Percentiles rank a stretch among this genome's conserved stretches.
These are phyloP conservation scores for Mycena belliarum DNA, from an alignment of 768 basidiomycete species.

Conservation along the genomic window DNA sequence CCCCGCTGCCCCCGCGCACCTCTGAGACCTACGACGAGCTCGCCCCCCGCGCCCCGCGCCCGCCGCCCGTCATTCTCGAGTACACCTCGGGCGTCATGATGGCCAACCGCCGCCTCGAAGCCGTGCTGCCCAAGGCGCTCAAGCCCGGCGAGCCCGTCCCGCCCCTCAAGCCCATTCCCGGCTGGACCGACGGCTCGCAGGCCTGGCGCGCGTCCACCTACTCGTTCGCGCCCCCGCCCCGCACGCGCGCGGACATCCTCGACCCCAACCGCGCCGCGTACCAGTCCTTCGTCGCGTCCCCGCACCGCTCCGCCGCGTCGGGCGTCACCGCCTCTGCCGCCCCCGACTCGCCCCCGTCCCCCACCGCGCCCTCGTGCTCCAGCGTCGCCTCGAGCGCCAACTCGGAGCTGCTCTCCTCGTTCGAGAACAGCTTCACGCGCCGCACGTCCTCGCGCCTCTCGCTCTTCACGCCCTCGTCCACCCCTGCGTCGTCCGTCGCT, in stretches of 20 bases:
- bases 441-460: constrained; percentile 51
- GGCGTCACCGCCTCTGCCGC: constrained; percentile 45
- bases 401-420: constrained; percentile 46
- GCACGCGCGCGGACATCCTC: constrained; percentile 31
- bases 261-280: constrained; percentile 36
- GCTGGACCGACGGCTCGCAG: constrained; percentile 69
- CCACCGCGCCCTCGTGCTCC: constrained; percentile 36
- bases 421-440: constrained; percentile 12
- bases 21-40: constrained; percentile 38
- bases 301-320: constrained; percentile 45
- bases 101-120: constrained; percentile 58
- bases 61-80: constrained; percentile 38
- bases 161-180: constrained; percentile 51
- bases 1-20: constrained; percentile 55
- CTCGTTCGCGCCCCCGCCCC: constrained; percentile 45
- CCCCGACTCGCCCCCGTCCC: constrained; percentile 34
- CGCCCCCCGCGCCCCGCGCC: constrained; percentile 17
- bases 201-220: constrained; percentile 72
- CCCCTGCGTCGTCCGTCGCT: constrained; percentile 17
- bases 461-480: constrained; percentile 41
- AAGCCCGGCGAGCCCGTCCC: constrained; percentile 37
- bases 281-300: constrained; percentile 49
- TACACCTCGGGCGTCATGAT: constrained; percentile 70
- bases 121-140: constrained; percentile 42
- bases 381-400: constrained; percentile 31